These are phyloP conservation scores for Lactarius hengduanensis DNA, from an alignment of 768 basidiomycete genomes.

Conservation along the genomic window DNA sequence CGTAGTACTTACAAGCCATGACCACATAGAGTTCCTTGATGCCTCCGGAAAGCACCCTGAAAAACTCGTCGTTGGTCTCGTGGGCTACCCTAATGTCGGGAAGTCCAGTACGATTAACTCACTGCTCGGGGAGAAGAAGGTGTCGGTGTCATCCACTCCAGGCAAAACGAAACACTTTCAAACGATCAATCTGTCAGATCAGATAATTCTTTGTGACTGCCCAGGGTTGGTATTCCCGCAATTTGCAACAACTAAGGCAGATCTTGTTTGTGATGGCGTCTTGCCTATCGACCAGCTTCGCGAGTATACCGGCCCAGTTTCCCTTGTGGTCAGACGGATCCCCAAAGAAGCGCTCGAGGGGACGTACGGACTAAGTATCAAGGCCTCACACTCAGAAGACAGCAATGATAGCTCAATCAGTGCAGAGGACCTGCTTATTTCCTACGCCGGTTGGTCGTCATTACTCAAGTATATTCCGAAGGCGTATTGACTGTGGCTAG, in stretches of 20 bases:
- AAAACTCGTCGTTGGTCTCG: conserved; percentile 82
- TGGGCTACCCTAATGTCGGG: conserved; percentile 98
- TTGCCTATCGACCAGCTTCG: conserved; percentile 96
- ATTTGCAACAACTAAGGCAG: conserved; percentile 95
- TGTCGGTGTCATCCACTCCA: conserved; percentile 96
- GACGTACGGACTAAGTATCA: conserved; percentile 82
- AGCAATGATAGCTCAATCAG: conserved; percentile 76
- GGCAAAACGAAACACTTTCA: conserved; percentile 99
- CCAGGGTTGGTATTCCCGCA: conserved; percentile 98
- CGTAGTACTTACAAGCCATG: conserved; percentile 15
- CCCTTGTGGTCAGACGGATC: conserved; percentile 74
- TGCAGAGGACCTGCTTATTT: conserved; percentile 77
- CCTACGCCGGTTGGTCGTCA: conserved; percentile 89
- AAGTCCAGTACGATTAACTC: conserved; percentile 99
- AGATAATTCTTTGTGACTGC: conserved; percentile 91
- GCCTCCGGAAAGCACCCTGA: conserved; percentile 53
- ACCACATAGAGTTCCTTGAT: conserved; percentile 55
- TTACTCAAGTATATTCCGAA: conserved; percentile 2
- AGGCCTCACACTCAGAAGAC: conserved; percentile 63
- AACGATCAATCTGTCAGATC: conserved; percentile 89
- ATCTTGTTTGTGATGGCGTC: conserved; percentile 94
- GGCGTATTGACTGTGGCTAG: conserved; percentile 41
- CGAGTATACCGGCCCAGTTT: conserved; percentile 84
- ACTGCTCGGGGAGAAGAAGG: conserved; percentile 93
- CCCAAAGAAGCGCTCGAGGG: conserved; percentile 84